These are phyloP conservation scores for Melanogaster broomeanus DNA, from an alignment of 768 basidiomycete species.

Conservation along the genomic window DNA sequence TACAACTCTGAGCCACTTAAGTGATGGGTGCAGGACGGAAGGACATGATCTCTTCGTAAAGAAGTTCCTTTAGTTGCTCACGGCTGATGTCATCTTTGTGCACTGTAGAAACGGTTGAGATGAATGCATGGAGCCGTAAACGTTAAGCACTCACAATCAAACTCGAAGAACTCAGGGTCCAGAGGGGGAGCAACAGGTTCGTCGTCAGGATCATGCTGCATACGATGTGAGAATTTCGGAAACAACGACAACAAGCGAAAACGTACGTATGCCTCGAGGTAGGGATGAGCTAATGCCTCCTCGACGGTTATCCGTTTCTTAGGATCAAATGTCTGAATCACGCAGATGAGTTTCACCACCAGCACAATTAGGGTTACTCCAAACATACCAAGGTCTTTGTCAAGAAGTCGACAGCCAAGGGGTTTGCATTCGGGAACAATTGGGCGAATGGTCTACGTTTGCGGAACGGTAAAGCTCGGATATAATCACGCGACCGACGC, in stretches of 20 bases:
- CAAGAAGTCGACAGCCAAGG: slow-evolving; percentile 73
- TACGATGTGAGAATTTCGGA: slow-evolving; percentile 5
- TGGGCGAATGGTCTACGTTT: slow-evolving; percentile 81
- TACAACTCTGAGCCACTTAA: slow-evolving; percentile 15
- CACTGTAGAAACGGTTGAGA: slow-evolving; percentile 43
- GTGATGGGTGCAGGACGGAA: slow-evolving; percentile 70
- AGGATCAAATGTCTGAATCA: slow-evolving; percentile 86
- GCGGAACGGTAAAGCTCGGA: slow-evolving; percentile 91
- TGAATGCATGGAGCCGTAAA: not conserved
- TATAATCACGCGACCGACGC: slow-evolving; percentile 89
- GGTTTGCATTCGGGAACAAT: slow-evolving; percentile 90
- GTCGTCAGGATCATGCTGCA: slow-evolving; percentile 91
- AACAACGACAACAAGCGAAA: not conserved
- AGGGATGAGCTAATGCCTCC: slow-evolving; percentile 92
- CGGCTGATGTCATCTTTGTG: slow-evolving; percentile 96
- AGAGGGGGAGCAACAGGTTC: slow-evolving; percentile 96
- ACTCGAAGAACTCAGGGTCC: slow-evolving; percentile 95
- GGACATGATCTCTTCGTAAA: slow-evolving; percentile 93
- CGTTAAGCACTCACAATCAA: slow-evolving; percentile 67
- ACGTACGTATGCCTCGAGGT: slow-evolving; percentile 87
- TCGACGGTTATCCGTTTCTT: slow-evolving; percentile 96
- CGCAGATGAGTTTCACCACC: not conserved
- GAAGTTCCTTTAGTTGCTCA: slow-evolving; percentile 91
- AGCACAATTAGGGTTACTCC: too few species aligned
- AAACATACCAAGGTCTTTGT: slow-evolving; percentile 75